A percentile compares a stretch with the other conserved stretches of the same genome.
Conservation (phyloP, 345 rosid species). For the Sisymbrium altissimum region DNA sequence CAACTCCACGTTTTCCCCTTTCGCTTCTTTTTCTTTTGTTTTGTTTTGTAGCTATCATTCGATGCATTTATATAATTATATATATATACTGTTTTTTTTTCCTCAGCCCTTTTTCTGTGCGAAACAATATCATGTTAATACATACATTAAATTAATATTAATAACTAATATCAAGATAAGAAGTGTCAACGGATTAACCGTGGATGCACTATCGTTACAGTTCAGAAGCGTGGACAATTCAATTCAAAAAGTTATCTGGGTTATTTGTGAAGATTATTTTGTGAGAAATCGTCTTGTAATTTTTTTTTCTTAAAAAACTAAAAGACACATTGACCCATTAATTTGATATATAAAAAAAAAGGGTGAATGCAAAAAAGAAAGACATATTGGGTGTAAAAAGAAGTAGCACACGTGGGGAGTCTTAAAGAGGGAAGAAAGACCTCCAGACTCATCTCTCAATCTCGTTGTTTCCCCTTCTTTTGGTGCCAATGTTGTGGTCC, state of each 20-base stretch:
- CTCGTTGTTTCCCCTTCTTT: conserved; percentile 19
- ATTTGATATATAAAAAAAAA: not conserved
- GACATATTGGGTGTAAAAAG: conserved; percentile 27
- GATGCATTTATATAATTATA: conserved; percentile 18
- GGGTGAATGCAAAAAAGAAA: not conserved
- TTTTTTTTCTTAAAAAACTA: not conserved
- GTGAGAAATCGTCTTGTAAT: not conserved
- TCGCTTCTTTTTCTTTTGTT: not conserved
- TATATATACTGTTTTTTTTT: not conserved
- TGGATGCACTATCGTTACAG: not conserved
- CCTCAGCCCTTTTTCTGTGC: not conserved
- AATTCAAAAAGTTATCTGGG: no score
- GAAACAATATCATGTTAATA: conserved; percentile 2
- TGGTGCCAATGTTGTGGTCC: conserved; percentile 31
- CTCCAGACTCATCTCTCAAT: conserved; percentile 21
- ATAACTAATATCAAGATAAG: not conserved
- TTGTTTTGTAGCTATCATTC: conserved; percentile 30
- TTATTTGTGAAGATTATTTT: not conserved
- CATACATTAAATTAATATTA: not conserved
- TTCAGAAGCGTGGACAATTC: no score
- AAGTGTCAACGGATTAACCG: not conserved
- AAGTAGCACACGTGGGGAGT: conserved; percentile 28
- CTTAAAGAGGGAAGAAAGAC: conserved; percentile 29
- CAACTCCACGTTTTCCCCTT: conserved; percentile 30
- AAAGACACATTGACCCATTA: conserved; percentile 18